A percentile compares a stretch with the other conserved stretches of the same genome.
Conservation (phyloP, 352 stramenopile species). For the Phytophthora foliorum region DNA sequence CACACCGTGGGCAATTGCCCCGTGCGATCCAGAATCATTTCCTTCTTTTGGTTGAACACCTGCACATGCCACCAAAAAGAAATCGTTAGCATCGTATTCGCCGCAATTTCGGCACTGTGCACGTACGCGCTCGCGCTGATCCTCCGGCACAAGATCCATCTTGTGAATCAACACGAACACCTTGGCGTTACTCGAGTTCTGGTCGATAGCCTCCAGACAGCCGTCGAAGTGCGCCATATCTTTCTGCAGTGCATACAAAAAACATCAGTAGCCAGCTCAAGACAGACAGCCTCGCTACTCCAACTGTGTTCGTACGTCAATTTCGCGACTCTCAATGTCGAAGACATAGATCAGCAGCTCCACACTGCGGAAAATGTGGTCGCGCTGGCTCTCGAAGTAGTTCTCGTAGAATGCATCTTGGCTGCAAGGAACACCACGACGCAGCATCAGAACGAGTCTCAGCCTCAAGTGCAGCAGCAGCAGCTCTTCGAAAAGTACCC, state of each 20-base stretch:
- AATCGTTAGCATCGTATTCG: background rate
- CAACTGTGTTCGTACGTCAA: conserved; percentile 55
- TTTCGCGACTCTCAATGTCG: conserved; percentile 96
- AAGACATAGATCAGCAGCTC: conserved; percentile 99
- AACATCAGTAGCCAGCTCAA: conserved; percentile 9
- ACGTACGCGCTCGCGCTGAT: conserved; percentile 82
- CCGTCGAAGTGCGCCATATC: conserved; percentile 98
- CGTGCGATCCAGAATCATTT: conserved; percentile 94
- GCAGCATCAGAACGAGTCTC: conserved; percentile 8
- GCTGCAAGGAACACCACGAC: conserved; percentile 44
- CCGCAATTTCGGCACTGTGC: background rate
- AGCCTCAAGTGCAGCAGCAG: background rate
- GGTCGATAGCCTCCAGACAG: conserved; percentile 98
- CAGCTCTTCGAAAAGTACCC: no score
- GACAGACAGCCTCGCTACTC: conserved; percentile 1
- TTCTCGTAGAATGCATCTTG: conserved; percentile 99
- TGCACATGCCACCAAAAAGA: conserved; percentile 31
- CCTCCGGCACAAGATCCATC: conserved; percentile 98
- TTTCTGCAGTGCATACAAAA: conserved; percentile 78
- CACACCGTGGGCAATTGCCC: conserved; percentile 90
- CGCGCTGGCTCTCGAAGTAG: conserved; percentile 99
- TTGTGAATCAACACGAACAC: conserved; percentile 99
- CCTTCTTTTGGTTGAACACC: conserved; percentile 96
- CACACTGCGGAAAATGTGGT: conserved; percentile 99
- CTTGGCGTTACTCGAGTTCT: conserved; percentile 98